Conservation (phyloP, 768 basidiomycete species). For the Leccinum longicurvipes region DNA sequence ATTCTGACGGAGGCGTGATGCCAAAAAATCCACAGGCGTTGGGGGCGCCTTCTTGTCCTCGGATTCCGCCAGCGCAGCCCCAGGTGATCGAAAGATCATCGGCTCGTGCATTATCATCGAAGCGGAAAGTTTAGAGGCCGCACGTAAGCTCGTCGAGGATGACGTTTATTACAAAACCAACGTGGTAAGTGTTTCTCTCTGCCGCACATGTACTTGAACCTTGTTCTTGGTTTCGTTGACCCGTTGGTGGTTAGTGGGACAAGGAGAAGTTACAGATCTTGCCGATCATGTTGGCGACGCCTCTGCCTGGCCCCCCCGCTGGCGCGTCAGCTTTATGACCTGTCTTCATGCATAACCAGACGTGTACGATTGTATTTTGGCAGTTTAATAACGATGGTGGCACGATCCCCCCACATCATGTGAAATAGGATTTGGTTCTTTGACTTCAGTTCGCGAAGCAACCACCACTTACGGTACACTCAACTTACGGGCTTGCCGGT, state of each 20-base stretch:
- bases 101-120: conserved; percentile 56
- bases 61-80: conserved; percentile 48
- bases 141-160: conserved; percentile 20
- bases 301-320: conserved; percentile 8
- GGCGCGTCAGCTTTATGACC: conserved; percentile 1
- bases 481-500: background rate
- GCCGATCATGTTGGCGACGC: conserved; percentile 38
- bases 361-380: background rate
- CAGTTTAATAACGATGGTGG: background rate
- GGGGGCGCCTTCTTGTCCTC: conserved; percentile 56
- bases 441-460: background rate
- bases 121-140: conserved; percentile 50
- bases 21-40: conserved; percentile 37
- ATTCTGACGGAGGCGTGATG: conserved; percentile 12
- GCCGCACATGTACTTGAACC: background rate
- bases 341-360: background rate
- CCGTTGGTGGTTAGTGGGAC: conserved; percentile 48
- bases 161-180: conserved; percentile 22
- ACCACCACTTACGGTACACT: background rate
- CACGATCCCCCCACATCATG: background rate
- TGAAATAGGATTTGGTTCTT: background rate
- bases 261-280: conserved; percentile 49
- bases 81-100: conserved; percentile 51
- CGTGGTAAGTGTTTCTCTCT: conserved; percentile 18
- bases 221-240: background rate